A percentile compares a stretch with the other conserved stretches of the same genome.
Conservation (phyloP, 495 filamentous ascomycete genomes). For the Penicillium cataractarum region DNA sequence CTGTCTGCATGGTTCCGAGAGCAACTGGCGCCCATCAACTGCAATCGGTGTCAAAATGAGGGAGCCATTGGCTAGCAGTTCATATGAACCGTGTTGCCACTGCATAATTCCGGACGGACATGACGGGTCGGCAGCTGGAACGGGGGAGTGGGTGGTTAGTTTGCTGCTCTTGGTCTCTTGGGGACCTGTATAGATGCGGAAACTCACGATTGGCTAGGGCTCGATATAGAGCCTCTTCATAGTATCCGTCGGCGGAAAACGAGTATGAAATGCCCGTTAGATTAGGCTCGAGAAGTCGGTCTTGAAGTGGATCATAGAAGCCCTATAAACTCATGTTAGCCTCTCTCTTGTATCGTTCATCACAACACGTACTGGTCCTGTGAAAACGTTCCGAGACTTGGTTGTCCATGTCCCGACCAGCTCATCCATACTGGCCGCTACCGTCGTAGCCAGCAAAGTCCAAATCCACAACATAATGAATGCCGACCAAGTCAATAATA, state of each 20-base stretch:
- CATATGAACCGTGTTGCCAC: slow-evolving; percentile 75
- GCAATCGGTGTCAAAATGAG: slow-evolving; percentile 64
- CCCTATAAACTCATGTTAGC: slow-evolving; percentile 48
- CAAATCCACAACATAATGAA: slow-evolving; percentile 30
- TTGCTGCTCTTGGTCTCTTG: neutral
- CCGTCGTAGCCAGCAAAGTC: slow-evolving; percentile 33
- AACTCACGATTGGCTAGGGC: slow-evolving; percentile 73
- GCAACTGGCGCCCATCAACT: slow-evolving; percentile 72
- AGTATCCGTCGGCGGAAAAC: slow-evolving; percentile 72
- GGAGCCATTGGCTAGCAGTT: slow-evolving; percentile 57
- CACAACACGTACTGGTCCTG: slow-evolving; percentile 63
- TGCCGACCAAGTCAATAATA: neutral
- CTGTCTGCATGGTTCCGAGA: slow-evolving; percentile 67
- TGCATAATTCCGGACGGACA: slow-evolving; percentile 75
- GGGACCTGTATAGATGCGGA: neutral
- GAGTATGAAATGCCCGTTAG: slow-evolving; percentile 82
- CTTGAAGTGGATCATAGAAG: slow-evolving; percentile 74
- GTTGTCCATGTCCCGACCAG: slow-evolving; percentile 78
- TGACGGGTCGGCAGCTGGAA: slow-evolving; percentile 59
- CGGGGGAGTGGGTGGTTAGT: slow-evolving; percentile 1
- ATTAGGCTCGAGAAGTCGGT: slow-evolving; percentile 68
- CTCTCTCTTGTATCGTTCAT: neutral
- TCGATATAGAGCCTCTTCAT: slow-evolving; percentile 75
- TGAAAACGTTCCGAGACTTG: slow-evolving; percentile 72
- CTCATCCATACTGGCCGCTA: slow-evolving; percentile 42